These are phyloP conservation scores for Reutealis trisperma DNA, from an alignment of 345 rosid genomes.

Conservation along the genomic window DNA sequence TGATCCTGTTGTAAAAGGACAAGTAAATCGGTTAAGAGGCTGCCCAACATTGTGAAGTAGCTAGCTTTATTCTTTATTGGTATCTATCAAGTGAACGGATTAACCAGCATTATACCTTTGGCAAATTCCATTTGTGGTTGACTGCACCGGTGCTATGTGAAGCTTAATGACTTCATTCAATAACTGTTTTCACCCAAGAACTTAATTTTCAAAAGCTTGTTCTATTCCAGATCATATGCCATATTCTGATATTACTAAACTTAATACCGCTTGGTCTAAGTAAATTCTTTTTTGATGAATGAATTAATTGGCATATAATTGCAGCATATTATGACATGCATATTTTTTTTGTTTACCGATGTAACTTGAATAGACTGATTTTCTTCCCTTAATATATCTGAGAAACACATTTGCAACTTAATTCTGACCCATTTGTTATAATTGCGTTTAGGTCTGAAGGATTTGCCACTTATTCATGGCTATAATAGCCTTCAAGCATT, in stretches of 20 bases:
- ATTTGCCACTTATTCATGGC: constrained; percentile 82
- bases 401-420: neutral
- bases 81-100: neutral
- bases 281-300: neutral
- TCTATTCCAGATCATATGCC: neutral
- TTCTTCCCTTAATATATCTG: neutral
- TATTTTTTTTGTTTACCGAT: neutral
- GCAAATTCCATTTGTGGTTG: neutral
- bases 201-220: neutral
- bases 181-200: neutral
- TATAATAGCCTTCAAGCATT: constrained; percentile 73
- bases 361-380: neutral
- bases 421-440: constrained; percentile 15
- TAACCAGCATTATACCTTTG: too few relatives aligned
- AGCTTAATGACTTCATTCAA: neutral
- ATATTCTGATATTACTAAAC: neutral
- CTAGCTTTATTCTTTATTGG: neutral
- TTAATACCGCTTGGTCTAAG: neutral
- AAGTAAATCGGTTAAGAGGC: neutral
- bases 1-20: too few relatives aligned
- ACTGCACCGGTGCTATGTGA: neutral
- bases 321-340: neutral
- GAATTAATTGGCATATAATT: neutral
- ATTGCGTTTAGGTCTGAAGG: constrained; percentile 55
- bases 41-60: neutral